These are phyloP conservation scores for Xylaria sp. DNA, from an alignment of 2,329 filamentous ascomycete genomes.

Conservation along the genomic window DNA sequence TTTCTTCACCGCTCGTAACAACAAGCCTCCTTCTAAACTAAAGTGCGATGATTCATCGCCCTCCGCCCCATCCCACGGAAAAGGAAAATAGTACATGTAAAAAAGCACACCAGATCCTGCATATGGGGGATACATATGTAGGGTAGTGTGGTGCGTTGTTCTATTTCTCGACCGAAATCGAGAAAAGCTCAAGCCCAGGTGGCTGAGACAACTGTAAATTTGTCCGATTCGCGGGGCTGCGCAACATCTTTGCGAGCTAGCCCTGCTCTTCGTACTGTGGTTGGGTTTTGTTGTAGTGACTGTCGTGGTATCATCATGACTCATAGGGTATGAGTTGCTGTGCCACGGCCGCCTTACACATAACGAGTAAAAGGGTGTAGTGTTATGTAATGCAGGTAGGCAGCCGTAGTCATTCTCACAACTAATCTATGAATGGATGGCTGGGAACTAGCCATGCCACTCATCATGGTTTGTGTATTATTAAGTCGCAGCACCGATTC, in stretches of 20 bases:
- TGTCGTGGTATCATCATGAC: slow-evolving; percentile 26
- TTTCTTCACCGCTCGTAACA: slow-evolving; percentile 23
- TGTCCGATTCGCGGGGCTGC: slow-evolving; percentile 14
- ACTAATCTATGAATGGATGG: neutral
- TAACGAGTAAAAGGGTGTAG: no score
- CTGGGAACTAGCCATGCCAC: neutral
- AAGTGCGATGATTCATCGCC: slow-evolving; percentile 9
- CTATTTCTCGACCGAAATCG: neutral
- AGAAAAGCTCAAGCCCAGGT: slow-evolving; percentile 3
- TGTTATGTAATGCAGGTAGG: neutral
- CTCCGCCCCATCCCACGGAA: slow-evolving; percentile 7
- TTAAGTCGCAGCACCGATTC: slow-evolving; percentile 20
- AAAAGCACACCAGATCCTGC: slow-evolving; percentile 6
- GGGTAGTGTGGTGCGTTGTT: slow-evolving; percentile 20
- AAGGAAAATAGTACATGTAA: neutral
- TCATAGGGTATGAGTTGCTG: slow-evolving; percentile 9
- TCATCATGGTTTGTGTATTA: slow-evolving; percentile 2
- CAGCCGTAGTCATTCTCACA: slow-evolving; percentile 1
- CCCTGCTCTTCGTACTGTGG: slow-evolving; percentile 7
- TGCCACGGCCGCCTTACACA: neutral
- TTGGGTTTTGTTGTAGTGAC: no score
- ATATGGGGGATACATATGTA: slow-evolving; percentile 4
- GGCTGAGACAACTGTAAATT: slow-evolving; percentile 12
- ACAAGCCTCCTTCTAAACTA: neutral
- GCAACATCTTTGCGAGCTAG: neutral